Conservation (phyloP, 441 rosid genomes). For the Brassica balearica region DNA sequence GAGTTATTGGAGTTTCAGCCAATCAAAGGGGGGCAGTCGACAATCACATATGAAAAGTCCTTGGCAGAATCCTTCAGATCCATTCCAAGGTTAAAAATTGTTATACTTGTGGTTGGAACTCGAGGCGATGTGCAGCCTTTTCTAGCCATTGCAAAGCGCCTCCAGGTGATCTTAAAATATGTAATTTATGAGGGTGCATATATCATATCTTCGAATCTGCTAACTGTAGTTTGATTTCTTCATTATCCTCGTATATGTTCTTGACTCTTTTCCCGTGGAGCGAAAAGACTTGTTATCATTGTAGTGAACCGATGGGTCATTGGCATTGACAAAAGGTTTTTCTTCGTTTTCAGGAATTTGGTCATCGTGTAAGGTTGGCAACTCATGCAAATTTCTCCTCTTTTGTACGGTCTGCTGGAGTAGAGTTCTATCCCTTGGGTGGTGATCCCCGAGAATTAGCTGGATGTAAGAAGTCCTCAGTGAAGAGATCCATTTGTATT, state of each 20-base stretch:
- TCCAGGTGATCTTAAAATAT: slow-evolving; percentile 66
- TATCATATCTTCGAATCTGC: neutral
- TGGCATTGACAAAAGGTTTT: slow-evolving; percentile 10
- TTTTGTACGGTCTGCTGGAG: slow-evolving; percentile 86
- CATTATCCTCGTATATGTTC: neutral
- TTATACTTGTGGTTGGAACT: slow-evolving; percentile 94
- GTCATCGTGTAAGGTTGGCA: slow-evolving; percentile 95
- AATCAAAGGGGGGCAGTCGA: slow-evolving; percentile 56
- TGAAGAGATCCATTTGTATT: slow-evolving; percentile 7
- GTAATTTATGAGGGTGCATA: slow-evolving; percentile 6
- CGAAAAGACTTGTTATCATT: slow-evolving; percentile 10
- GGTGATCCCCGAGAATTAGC: slow-evolving; percentile 98
- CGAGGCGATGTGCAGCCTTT: slow-evolving; percentile 99
- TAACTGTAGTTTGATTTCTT: neutral
- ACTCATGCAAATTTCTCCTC: slow-evolving; percentile 86
- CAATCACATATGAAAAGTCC: slow-evolving; percentile 48
- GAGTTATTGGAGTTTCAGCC: slow-evolving; percentile 78
- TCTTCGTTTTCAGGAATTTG: slow-evolving; percentile 73
- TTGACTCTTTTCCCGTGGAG: neutral
- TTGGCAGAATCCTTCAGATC: slow-evolving; percentile 56
- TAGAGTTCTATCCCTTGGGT: slow-evolving; percentile 92
- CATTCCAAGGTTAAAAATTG: slow-evolving; percentile 80
- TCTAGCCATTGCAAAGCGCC: slow-evolving; percentile 93
- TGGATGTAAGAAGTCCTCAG: slow-evolving; percentile 76
- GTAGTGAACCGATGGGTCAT: neutral